Evolutionary conservation across 306 rosid species (phyloP), one percentile per base, ranked within the genome.

Genomic region (Acmispon strigosus): DNA sequence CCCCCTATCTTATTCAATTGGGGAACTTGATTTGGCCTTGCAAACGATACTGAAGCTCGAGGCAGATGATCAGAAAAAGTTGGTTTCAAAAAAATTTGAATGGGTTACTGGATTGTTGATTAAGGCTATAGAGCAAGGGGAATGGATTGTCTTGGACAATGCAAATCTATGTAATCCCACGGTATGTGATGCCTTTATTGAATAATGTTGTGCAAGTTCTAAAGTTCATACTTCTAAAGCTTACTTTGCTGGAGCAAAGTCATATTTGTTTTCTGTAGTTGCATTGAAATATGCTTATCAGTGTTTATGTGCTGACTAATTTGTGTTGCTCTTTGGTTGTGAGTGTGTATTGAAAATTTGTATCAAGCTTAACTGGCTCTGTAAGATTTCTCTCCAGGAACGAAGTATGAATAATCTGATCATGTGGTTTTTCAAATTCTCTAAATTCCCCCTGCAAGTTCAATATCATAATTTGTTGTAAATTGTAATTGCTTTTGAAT

Each of bases 151-250:
- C 29, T 85, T 94, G 55, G 96, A 94, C 72, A 90, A 94, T 80
- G 97, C 98, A 67, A 94, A 94, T 84, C 84, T 90, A 44, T 94
- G 98, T 73, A 90, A 89, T 74, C 97, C 98, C 65, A 87, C 98
- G 52, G 98, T 93, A 81, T 62, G 89, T 65, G 54, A 66, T 14
- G 53, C 59, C 22, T 65, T 14, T 70, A 48, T 7, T 11, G 7
- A 14, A 42, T 61, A 64, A 10, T 52, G 22, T 22, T 63, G 43
- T 37, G 24, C 41, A 5, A 15, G 12, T 69, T 20, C 52, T 20
- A 17, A 3, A 22, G 10, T 75, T 22, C 52, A 63, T 64, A 20
- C 75, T 42, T 65, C 15, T 55, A 56, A 52, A 18, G 29, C 53
- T 17, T 58, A 42, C 32, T 32, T 4, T 59, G 42, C 32, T 29